Base-by-base conservation (phyloP, 257 asterid species). In the Linderniella brevidens region DNA sequence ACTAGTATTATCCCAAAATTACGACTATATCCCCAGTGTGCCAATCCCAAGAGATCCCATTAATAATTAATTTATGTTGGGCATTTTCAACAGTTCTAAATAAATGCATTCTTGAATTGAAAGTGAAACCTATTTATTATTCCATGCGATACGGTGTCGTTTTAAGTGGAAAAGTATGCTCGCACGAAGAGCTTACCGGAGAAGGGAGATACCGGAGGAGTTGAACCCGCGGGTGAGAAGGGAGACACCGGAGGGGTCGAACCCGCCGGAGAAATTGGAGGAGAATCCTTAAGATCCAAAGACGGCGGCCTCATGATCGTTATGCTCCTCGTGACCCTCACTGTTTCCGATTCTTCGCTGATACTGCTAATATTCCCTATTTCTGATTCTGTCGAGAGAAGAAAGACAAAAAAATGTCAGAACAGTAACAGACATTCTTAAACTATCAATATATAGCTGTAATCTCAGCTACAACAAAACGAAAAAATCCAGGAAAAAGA, bases 241-340 rank as follows among this genome's bases (percentile, higher is more conserved):
- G 96, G 96, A 39, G 93, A n/a, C n/a, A 76, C 80, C 71, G 97
- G 97, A 39, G 93, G 80, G 0, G 97, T 78, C 35, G 90, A 59
- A 9, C 82, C 88, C 48, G 92, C 86, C 0, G 92, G 92, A 1
- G 94, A 86, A 35, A 63, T 75, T 46, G 96, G 96, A 39, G 93
- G 93, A 55, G 95, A 84, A 57, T 79, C 98, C 6, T 25, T 25
- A 39, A 13, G 65, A 56, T 48, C 64, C 13, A 54, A 46, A 19
- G 41, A 79, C 50, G 74, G 75, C 36, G 93, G 92, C 69, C 68
- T 88, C 0, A 84, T 64, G 50, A 88, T 84, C 98, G 76, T 80
- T 60, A 88, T 88, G 65, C 98, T 80, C 66, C 92, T 74, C 8
- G 98, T 88, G 69, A 88, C 94, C 58, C 58, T 80, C 53, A 72